Conservation (phyloP, 805 yeast genomes). For the Ogataea pilisensis region DNA sequence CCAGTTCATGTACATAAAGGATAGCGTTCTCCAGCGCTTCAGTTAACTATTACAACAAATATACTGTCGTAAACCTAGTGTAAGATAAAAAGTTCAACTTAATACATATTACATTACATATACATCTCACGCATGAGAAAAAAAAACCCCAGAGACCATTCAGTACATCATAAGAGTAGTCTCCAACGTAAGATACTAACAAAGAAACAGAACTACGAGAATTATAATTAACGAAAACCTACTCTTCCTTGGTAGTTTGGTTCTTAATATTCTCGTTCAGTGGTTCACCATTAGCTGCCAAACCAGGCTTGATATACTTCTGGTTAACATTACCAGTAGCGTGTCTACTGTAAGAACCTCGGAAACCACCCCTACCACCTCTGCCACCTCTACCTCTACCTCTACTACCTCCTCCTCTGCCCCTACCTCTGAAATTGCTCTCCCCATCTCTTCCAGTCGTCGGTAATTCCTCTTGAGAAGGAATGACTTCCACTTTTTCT, state of each 20-base stretch:
- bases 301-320: slow-evolving; percentile 26
- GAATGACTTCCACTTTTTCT: neutral
- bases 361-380: slow-evolving; percentile 8
- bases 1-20: too few species aligned
- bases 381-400: slow-evolving; percentile 12
- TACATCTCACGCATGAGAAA: too few species aligned
- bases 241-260: neutral
- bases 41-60: too few species aligned
- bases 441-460: neutral
- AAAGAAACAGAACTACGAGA: too few species aligned
- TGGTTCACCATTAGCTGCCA: slow-evolving; percentile 18
- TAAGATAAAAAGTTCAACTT: too few species aligned
- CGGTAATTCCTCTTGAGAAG: neutral
- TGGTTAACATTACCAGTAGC: slow-evolving; percentile 5
- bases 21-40: too few species aligned
- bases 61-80: too few species aligned
- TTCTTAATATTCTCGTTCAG: slow-evolving; percentile 1
- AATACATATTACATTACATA: too few species aligned
- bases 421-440: slow-evolving; percentile 3
- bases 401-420: slow-evolving; percentile 14
- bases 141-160: too few species aligned
- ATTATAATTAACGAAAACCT: too few species aligned
- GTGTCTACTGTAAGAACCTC: neutral
- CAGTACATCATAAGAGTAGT: too few species aligned
- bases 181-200: too few species aligned